phyloP scores from a whole-genome alignment of 2,329 filamentous ascomycete species.

The Trichoderma sp. region DNA sequence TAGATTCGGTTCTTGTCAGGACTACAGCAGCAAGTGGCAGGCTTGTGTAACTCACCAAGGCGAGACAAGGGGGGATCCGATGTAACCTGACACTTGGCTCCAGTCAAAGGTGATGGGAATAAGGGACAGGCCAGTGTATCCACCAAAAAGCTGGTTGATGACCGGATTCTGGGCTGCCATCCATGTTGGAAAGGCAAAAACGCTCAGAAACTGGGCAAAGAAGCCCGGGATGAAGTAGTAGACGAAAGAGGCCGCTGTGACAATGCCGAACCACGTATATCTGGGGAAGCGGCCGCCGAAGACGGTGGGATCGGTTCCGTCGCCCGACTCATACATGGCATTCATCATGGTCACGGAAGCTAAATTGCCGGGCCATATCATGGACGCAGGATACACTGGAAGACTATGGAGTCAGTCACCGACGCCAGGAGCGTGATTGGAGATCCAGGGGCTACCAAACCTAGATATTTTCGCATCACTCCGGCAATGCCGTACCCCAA shows the following conservation, averaged over 20 bases:
- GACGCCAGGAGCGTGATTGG: background rate
- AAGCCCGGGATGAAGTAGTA: slow-evolving; percentile 73
- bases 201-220: slow-evolving; percentile 68
- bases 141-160: slow-evolving; percentile 74
- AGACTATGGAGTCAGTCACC: background rate
- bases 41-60: slow-evolving; percentile 59
- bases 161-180: slow-evolving; percentile 67
- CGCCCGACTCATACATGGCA: slow-evolving; percentile 68
- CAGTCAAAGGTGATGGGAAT: slow-evolving; percentile 77
- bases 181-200: slow-evolving; percentile 74
- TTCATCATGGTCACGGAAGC: slow-evolving; percentile 69
- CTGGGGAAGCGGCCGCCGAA: slow-evolving; percentile 67
- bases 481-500: slow-evolving; percentile 71
- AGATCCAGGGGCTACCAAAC: slow-evolving; percentile 40
- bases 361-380: slow-evolving; percentile 74
- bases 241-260: slow-evolving; percentile 59
- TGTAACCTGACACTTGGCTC: slow-evolving; percentile 70
- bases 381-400: slow-evolving; percentile 65
- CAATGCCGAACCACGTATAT: slow-evolving; percentile 64
- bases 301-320: slow-evolving; percentile 52
- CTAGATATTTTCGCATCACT: slow-evolving; percentile 65
- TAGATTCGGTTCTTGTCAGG: slow-evolving; percentile 32
- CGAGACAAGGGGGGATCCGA: slow-evolving; percentile 68
- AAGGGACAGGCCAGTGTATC: slow-evolving; percentile 65
- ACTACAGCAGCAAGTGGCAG: too few relatives aligned